These are phyloP conservation scores for Camellia sinensis DNA, from an alignment of 148 eudicot genomes.

Conservation along the genomic window DNA sequence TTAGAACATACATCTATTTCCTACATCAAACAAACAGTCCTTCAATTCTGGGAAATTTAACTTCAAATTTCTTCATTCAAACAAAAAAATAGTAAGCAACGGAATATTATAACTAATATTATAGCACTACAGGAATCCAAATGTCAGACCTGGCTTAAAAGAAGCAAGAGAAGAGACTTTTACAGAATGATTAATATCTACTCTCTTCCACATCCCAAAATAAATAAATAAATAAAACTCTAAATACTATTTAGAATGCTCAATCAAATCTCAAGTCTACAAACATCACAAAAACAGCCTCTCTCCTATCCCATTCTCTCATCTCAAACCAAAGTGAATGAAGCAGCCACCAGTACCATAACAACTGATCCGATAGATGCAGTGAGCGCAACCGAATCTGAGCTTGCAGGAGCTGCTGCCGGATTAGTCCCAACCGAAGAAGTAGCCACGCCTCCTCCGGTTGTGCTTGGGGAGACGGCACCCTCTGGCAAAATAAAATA, in stretches of 20 bases:
- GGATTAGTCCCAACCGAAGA: constrained; percentile 2
- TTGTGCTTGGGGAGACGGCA: too few species aligned
- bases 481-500: too few species aligned
- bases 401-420: constrained; percentile 25
- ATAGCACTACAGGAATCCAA: neutral
- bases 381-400: constrained; percentile 21
- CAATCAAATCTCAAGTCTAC: too few species aligned
- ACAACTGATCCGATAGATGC: constrained; percentile 15
- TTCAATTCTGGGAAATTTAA: too few species aligned
- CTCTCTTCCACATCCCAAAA: neutral
- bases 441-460: too few species aligned
- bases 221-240: too few species aligned
- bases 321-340: constrained; percentile 27
- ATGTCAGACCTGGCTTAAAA: neutral
- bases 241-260: too few species aligned
- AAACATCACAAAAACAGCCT: neutral
- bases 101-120: neutral
- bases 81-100: too few species aligned
- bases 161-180: too few species aligned
- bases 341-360: constrained; percentile 17
- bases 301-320: neutral
- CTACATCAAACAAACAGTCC: too few species aligned
- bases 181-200: neutral
- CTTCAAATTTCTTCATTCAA: too few species aligned
- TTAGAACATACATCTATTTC: too few species aligned